Base-by-base conservation (phyloP, 768 basidiomycete species). In the Xerocomellus intermedius region DNA sequence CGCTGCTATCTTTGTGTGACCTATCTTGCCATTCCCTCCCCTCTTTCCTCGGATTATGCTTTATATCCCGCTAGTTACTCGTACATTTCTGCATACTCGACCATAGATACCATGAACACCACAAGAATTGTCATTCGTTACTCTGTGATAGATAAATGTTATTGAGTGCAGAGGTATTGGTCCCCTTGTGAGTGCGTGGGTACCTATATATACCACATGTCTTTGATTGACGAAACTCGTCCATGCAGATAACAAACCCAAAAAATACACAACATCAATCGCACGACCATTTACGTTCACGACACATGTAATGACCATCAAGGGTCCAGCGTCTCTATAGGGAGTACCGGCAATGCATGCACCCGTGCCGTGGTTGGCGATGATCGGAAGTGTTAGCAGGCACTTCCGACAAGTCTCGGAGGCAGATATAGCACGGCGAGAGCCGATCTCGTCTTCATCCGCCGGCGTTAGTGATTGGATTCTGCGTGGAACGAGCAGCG, bases 21-120 rank as follows among this genome's bases (percentile, higher is more conserved):
- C 28, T 6, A 12, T 30, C 36, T 22, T 38, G 26, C 17, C 13
- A 30, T 32, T 43, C 47, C 17, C 13, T 49, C 14, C 3, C 26
- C 22, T n/a, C 43, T 8, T 47, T 46, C 10, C 22, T 43, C 1
- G 6, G 22, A 30, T 24, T 38, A 10, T 46, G 41, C 46, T 57
- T 44, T n/a, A 39, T 50, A 35, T 45, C 17, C 21, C 17, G 36
- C 13, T 63, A 10, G 22, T 21, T 53, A 52, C 42, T 17, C 37
- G 17, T 52, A 48, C 44, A 49, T n/a, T 32, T 19, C 28, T 43
- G 50, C 47, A 42, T 48, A 35, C 19, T 38, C 37, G 52, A 21
- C n/a, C 30, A 61, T 66, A 58, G 53, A 64, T 50, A 48, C 38
- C 36, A 42, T 46, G 33, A 26, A 35, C 43, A 43, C 10, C n/a